Conservation (phyloP, 1,284 basidiomycete genomes). For the Irpex lacteus region DNA sequence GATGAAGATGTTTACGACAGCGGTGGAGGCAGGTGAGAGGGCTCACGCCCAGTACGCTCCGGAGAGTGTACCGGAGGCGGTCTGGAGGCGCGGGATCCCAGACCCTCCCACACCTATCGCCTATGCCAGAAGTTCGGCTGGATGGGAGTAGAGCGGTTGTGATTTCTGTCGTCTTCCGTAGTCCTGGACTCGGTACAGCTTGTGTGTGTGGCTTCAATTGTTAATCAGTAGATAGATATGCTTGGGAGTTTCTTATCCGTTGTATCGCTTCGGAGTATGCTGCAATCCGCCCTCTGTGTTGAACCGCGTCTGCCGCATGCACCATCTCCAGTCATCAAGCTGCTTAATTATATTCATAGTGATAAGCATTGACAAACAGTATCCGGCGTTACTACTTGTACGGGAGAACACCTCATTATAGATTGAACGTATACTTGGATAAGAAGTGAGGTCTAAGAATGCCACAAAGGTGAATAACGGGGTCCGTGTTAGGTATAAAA, state of each 20-base stretch:
- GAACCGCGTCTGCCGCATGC: no score
- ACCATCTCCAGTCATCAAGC: no score
- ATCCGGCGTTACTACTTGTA: no score
- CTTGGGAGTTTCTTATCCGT: not conserved
- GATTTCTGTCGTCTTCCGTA: not conserved
- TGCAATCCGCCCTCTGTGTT: not conserved
- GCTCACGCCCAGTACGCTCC: constrained; percentile 16
- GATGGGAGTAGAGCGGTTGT: not conserved
- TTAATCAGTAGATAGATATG: not conserved
- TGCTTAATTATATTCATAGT: not conserved
- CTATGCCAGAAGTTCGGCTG: not conserved
- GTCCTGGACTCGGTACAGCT: not conserved
- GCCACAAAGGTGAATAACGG: no score
- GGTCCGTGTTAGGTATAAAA: no score
- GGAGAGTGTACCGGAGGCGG: not conserved
- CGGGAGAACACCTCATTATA: no score
- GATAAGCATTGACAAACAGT: not conserved
- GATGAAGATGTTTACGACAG: constrained; percentile 59
- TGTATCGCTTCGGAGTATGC: not conserved
- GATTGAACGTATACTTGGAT: no score
- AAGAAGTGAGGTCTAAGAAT: no score
- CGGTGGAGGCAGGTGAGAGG: constrained; percentile 69
- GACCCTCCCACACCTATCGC: not conserved
- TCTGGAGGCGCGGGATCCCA: constrained; percentile 1
- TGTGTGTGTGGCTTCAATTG: not conserved